Percentiles rank a stretch among this genome's conserved stretches.
These are phyloP conservation scores for Talaromyces marneffei DNA, from an alignment of 2,329 filamentous ascomycete species.

Conservation along the genomic window DNA sequence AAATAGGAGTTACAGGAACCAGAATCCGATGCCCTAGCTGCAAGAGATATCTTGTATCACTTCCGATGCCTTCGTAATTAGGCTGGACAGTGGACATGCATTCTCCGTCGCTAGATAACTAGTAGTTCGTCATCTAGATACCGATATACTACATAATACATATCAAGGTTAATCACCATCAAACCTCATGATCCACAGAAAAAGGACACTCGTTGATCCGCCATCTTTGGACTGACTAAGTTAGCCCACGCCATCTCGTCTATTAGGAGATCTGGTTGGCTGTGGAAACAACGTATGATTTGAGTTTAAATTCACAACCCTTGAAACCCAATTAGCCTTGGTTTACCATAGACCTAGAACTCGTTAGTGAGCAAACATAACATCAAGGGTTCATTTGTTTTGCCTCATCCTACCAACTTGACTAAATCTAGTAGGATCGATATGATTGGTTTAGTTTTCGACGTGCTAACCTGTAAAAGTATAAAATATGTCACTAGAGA, in stretches of 20 bases:
- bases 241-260: neutral
- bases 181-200: neutral
- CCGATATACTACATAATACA: too few species aligned
- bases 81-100: neutral
- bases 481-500: neutral
- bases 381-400: neutral
- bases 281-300: neutral
- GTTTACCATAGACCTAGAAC: neutral
- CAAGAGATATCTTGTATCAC: neutral
- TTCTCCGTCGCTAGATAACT: too few species aligned
- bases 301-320: slow-evolving; percentile 1
- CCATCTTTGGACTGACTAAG: neutral
- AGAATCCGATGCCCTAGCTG: neutral
- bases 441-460: neutral
- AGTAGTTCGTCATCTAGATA: too few species aligned
- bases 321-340: neutral
- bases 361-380: neutral
- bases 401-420: neutral
- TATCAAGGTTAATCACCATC: neutral
- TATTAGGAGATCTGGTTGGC: neutral
- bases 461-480: neutral
- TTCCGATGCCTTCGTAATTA: too few species aligned
- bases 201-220: neutral
- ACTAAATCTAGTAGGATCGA: neutral
- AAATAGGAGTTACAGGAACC: neutral